Base-by-base conservation (phyloP, 352 stramenopile genomes). In the Globisporangium abappressorium region DNA sequence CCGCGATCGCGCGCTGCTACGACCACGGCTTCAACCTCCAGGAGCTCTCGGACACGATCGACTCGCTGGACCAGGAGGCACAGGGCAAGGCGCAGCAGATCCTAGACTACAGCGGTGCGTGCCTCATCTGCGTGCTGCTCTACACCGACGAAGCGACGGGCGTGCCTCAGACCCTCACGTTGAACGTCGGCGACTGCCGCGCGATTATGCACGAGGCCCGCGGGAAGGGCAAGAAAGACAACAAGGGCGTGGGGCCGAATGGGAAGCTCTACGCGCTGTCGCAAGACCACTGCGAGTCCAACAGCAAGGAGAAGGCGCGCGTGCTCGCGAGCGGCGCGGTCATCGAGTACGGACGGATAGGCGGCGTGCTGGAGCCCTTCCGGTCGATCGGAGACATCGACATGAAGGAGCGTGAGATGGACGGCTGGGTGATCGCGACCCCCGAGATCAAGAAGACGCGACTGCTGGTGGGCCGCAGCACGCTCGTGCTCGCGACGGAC, bases 381-480 rank as follows among this genome's bases (percentile, higher is more conserved):
- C 77, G 90, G 24, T 85, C 82, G 5, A 90, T 97, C 34, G 89
- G 90, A 22, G 90, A 96, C 59, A 84, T 93, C n/a, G 86, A 93
- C 62, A 79, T 93, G 74, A 94, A 94, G 67, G 75, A 76, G 41
- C 70, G 72, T 18, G 78, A 78, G 46, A 93, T 94, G 86, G 70
- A 80, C 46, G 79, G 85, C 57, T 93, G 83, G 84, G 84, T 93
- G 36, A 86, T 94, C 43, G 65, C 84, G 18, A 90, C 80, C 38
- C 84, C 84, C 6, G 84, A 93, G 70, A 82, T 94, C 58, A 74
- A 70, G 18, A 71, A 80, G 62, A 77, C 70, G 26, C 72, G 74
- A 49, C 62, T 94, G 57, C 61, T 75, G 11, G 59, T 88, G 20
- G 76, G 76, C 15, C 75, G 71, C 41, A 89, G 69, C 55, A 78